Percentiles rank a stretch among this genome's conserved stretches.
Conservation (phyloP, 768 basidiomycete species). For the Floccularia luteovirens region DNA sequence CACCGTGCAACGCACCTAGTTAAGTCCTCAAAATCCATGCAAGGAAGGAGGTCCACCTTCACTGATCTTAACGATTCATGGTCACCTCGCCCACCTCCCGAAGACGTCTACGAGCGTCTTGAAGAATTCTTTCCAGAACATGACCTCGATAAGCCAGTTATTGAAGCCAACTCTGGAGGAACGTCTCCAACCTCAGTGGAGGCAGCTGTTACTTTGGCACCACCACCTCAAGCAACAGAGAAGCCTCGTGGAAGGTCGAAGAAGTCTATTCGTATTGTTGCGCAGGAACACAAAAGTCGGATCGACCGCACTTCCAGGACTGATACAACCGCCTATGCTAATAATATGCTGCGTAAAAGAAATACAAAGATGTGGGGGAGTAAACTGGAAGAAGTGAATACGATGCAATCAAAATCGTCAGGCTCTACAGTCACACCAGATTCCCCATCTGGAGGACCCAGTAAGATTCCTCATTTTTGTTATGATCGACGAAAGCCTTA, state of each 20-base stretch:
- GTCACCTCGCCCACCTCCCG: constrained; percentile 86
- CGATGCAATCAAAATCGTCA: constrained; percentile 50
- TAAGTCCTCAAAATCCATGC: constrained; percentile 18
- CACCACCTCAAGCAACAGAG: constrained; percentile 24
- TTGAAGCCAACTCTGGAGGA: constrained; percentile 77
- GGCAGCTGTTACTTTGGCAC: constrained; percentile 28
- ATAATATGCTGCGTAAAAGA: constrained; percentile 58
- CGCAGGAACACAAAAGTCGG: constrained; percentile 76
- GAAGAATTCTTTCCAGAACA: constrained; percentile 96
- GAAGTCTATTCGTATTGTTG: constrained; percentile 91
- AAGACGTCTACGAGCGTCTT: constrained; percentile 88
- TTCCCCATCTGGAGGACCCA: constrained; percentile 56
- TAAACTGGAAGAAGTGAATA: constrained; percentile 87
- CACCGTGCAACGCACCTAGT: constrained; percentile 13
- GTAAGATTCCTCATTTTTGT: constrained; percentile 36
- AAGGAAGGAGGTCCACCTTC: constrained; percentile 39
- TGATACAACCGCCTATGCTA: constrained; percentile 38
- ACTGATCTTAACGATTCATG: constrained; percentile 65
- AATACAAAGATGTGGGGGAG: constrained; percentile 97
- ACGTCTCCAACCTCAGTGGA: constrained; percentile 70
- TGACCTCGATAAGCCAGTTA: constrained; percentile 92
- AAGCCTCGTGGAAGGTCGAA: constrained; percentile 51
- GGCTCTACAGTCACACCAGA: constrained; percentile 40
- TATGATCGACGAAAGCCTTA: constrained; percentile 10
- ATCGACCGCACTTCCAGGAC: constrained; percentile 65